Evolutionary conservation across 2,329 filamentous ascomycete species (phyloP).

Genomic region (Colletotrichum liriopes): DNA sequence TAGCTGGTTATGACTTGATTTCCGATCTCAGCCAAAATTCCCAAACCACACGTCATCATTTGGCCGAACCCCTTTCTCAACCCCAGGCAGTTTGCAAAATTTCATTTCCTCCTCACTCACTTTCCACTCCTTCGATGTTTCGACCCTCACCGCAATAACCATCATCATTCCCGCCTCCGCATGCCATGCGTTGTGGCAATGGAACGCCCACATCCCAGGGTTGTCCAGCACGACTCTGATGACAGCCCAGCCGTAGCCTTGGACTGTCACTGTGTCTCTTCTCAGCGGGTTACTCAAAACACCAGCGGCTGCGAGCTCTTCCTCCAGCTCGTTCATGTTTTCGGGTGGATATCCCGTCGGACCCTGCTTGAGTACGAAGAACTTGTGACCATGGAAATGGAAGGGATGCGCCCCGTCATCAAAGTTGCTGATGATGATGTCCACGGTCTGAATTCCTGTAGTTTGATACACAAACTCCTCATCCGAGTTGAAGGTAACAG

Average conservation of each 20-base stretch:
- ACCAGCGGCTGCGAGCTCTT: constrained; percentile 43
- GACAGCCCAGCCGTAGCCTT: constrained; percentile 69
- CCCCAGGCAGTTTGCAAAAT: constrained; percentile 51
- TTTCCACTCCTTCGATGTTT: constrained; percentile 47
- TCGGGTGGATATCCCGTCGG: constrained; percentile 54
- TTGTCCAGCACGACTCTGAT: constrained; percentile 71
- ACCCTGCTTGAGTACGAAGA: constrained; percentile 62
- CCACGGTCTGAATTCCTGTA: constrained; percentile 39
- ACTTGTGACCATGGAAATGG: constrained; percentile 74
- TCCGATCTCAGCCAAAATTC: constrained; percentile 29
- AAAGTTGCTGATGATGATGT: constrained; percentile 52
- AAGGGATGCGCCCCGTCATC: constrained; percentile 56
- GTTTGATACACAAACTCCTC: constrained; percentile 43
- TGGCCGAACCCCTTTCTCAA: constrained; percentile 52
- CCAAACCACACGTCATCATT: constrained; percentile 58
- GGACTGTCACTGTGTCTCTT: constrained; percentile 64
- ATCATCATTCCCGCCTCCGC: constrained; percentile 71
- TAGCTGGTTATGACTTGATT: not conserved
- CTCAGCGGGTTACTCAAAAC: constrained; percentile 52
- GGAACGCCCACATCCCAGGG: constrained; percentile 71
- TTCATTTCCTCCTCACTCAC: constrained; percentile 45
- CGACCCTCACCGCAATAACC: constrained; percentile 64
- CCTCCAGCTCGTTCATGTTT: constrained; percentile 44
- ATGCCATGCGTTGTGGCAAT: constrained; percentile 74
- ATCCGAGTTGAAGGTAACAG: constrained; percentile 48